Percentiles rank a stretch among this genome's conserved stretches.
Evolutionary conservation across 352 stramenopile species (phyloP).

Genomic region (Pythium coloratum): DNA sequence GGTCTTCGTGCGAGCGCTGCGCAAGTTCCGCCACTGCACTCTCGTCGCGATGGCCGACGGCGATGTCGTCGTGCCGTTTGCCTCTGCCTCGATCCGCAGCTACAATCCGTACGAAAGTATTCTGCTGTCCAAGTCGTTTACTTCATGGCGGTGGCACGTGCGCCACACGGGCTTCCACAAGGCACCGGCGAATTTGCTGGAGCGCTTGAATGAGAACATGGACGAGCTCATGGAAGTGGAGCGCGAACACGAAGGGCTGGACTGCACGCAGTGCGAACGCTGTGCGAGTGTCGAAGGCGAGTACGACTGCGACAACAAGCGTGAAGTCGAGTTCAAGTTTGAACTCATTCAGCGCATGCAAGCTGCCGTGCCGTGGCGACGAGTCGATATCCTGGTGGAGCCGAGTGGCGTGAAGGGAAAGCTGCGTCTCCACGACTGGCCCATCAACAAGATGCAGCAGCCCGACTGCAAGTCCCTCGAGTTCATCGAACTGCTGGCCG

Average conservation of each 20-base stretch:
- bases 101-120: constrained; percentile 64
- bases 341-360: constrained; percentile 63
- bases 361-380: constrained; percentile 51
- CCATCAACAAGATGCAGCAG: constrained; percentile 76
- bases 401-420: constrained; percentile 65
- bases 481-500: constrained; percentile 75
- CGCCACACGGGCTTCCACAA: constrained; percentile 59
- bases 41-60: constrained; percentile 77
- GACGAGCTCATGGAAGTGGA: constrained; percentile 43
- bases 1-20: constrained; percentile 53
- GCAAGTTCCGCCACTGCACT: constrained; percentile 56
- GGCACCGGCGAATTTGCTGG: constrained; percentile 28
- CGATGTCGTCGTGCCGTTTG: constrained; percentile 71
- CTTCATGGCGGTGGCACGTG: constrained; percentile 72
- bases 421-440: constrained; percentile 76
- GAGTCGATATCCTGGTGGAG: constrained; percentile 69
- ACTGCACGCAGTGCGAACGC: constrained; percentile 36
- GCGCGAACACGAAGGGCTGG: constrained; percentile 32
- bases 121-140: constrained; percentile 50
- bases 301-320: constrained; percentile 74
- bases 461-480: constrained; percentile 59
- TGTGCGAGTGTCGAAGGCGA: constrained; percentile 54
- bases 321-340: constrained; percentile 73
- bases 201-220: constrained; percentile 43
- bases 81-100: constrained; percentile 71